Conservation (phyloP, 1,284 basidiomycete species). For the Inonotus hispidus region DNA sequence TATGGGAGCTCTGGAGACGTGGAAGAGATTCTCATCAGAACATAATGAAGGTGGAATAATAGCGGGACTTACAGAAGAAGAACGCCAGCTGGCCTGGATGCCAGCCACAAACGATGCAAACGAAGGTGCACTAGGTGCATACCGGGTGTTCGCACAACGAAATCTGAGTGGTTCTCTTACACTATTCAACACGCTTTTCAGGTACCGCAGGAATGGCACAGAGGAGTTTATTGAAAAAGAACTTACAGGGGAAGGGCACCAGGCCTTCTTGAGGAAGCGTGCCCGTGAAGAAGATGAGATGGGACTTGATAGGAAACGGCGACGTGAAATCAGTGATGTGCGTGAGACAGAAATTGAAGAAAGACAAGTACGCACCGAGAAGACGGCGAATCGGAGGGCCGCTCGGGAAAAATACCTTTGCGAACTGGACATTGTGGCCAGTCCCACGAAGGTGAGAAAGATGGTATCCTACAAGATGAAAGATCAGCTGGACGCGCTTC, state of each 20-base stretch:
- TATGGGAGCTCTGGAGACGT: not conserved
- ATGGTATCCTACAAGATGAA: not conserved
- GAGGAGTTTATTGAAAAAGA: not conserved
- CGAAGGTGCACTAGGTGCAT: not conserved
- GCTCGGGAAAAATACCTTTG: not conserved
- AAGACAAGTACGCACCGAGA: not conserved
- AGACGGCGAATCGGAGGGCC: not conserved
- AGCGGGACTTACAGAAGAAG: not conserved
- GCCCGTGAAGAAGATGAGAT: not conserved
- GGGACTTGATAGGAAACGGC: not conserved
- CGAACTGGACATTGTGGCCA: not conserved
- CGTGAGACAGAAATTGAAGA: not conserved
- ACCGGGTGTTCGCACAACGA: not conserved
- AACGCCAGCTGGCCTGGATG: constrained; percentile 2
- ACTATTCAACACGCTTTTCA: not conserved
- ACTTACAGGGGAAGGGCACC: not conserved
- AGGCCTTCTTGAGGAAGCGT: not conserved
- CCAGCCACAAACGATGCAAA: constrained; percentile 11
- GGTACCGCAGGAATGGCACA: not conserved
- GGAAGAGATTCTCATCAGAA: not conserved
- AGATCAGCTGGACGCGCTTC: not conserved
- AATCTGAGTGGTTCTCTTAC: not conserved
- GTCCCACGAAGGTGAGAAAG: not conserved
- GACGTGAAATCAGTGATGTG: not conserved
- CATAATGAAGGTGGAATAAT: not conserved